Percentiles rank a stretch among this genome's conserved stretches.
phyloP scores from a whole-genome alignment of 148 eudicot species.

The Fagopyrum homotropicum region DNA sequence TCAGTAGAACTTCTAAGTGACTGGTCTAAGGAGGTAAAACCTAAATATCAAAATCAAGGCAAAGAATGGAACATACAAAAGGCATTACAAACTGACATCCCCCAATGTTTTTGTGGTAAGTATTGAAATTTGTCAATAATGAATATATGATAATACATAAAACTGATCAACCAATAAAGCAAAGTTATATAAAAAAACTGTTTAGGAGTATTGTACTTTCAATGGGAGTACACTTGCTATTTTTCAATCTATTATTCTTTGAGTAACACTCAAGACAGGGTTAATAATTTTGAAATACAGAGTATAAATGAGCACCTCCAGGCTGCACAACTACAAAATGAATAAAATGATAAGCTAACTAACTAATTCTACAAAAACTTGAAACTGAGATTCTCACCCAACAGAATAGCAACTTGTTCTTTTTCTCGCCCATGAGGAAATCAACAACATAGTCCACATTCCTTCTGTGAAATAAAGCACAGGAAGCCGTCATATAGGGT shows the following conservation, averaged over 20 bases:
- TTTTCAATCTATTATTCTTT: background rate
- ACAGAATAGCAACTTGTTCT: constrained; percentile 58
- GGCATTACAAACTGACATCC: background rate
- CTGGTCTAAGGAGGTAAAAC: background rate
- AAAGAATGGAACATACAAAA: background rate
- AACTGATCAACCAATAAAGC: background rate
- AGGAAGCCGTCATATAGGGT: constrained; percentile 11
- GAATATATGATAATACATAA: background rate
- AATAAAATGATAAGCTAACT: background rate
- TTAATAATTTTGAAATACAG: background rate
- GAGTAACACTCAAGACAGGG: background rate
- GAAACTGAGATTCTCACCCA: constrained; percentile 48
- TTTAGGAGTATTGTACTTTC: background rate
- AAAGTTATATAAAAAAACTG: background rate
- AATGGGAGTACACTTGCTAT: background rate
- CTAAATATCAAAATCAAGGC: background rate
- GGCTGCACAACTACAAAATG: background rate
- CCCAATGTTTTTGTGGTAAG: background rate
- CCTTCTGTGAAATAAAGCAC: constrained; percentile 37
- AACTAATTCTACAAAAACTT: background rate
- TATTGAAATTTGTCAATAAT: background rate
- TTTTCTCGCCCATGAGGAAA: constrained; percentile 72
- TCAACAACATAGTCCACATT: constrained; percentile 59
- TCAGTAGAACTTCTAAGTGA: background rate
- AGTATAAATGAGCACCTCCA: background rate